A percentile compares a stretch with the other conserved stretches of the same genome.
Evolutionary conservation across 768 basidiomycete genomes (phyloP).

Genomic region (Leccinum aurantiacum): DNA sequence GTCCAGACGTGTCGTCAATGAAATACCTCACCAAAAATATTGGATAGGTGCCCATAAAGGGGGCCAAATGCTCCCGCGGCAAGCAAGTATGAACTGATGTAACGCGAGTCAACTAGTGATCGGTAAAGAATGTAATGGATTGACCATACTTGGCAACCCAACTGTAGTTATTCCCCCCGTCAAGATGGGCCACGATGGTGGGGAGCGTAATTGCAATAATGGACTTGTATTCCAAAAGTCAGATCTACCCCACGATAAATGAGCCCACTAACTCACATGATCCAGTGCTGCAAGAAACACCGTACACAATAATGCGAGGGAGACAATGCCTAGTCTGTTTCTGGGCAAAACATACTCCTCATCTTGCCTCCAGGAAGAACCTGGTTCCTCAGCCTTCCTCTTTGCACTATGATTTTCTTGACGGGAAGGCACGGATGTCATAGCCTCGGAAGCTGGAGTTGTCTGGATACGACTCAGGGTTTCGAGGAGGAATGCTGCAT

Average conservation of each 20-base stretch:
- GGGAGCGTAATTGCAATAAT: constrained; percentile 71
- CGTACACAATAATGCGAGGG: constrained; percentile 23
- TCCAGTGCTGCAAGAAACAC: constrained; percentile 48
- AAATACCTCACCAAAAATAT: constrained; percentile 41
- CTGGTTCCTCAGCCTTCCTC: constrained; percentile 27
- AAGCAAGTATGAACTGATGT: constrained; percentile 66
- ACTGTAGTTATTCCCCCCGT: constrained; percentile 62
- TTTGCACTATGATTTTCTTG: neutral
- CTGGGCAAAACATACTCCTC: constrained; percentile 52
- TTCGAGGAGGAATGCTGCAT: neutral
- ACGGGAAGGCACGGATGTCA: neutral
- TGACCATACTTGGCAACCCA: constrained; percentile 64
- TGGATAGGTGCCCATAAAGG: constrained; percentile 75
- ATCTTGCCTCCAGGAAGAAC: constrained; percentile 49
- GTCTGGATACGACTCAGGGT: neutral
- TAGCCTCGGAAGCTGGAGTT: neutral
- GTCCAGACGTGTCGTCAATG: neutral
- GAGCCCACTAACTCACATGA: constrained; percentile 38
- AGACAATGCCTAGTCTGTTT: constrained; percentile 16
- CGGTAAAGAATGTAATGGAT: neutral
- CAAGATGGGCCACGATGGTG: constrained; percentile 61
- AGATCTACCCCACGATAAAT: neutral
- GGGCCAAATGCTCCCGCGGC: constrained; percentile 65
- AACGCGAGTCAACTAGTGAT: neutral
- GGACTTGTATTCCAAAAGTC: constrained; percentile 36